Base-by-base conservation (phyloP, 2,329 filamentous ascomycete species). In the Madurella fahalii region DNA sequence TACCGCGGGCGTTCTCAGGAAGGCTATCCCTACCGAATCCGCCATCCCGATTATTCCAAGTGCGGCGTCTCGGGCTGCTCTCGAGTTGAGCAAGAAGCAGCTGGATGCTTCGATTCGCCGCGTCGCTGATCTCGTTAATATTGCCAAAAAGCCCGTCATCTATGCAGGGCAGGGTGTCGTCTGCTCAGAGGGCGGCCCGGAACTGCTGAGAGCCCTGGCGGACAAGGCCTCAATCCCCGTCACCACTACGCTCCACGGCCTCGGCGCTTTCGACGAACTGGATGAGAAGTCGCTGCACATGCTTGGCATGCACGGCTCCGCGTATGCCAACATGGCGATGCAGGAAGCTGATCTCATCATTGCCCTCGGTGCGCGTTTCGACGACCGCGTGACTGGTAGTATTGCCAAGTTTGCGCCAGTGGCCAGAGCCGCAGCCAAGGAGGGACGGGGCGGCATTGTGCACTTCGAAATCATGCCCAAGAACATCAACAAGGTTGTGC, bases 401-500 rank as follows among this genome's bases (percentile, higher is more conserved):
- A 79, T 96, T 50, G 72, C 83, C 65, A 95, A 93, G 70, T 99
- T 97, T 63, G 94, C 92, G 0, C 94, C 94, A 3, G 83, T 83
- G 50, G 94, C 94, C 43, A 94, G 89, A 74, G 83, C 84, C 13
- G 94, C 94, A 0, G 93, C 90, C 4, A 78, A 82, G 11, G 89
- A 96, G 75, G 85, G 85, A 51, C 88, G 91, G 59, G 94, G 94
- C 65, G 94, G 94, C 67, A 97, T 99, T 65, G 83, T 97, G 15
- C 93, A 99, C 73, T 97, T 97, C 67, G 93, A 97, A 71, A 93
- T 99, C 66, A 88, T 97, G 87, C 93, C 94, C 65, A 99, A 99
- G 85, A 97, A 99, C 78, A 97, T 97, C 77, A 97, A 97, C 84
- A 99, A 97, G 82, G 92, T 97, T 41, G 88, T 99, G 13, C 90